Evolutionary conservation across 305 asterid species (phyloP), one percentile per base, ranked within the genome.

Genomic region (Fraxinus greggii): DNA sequence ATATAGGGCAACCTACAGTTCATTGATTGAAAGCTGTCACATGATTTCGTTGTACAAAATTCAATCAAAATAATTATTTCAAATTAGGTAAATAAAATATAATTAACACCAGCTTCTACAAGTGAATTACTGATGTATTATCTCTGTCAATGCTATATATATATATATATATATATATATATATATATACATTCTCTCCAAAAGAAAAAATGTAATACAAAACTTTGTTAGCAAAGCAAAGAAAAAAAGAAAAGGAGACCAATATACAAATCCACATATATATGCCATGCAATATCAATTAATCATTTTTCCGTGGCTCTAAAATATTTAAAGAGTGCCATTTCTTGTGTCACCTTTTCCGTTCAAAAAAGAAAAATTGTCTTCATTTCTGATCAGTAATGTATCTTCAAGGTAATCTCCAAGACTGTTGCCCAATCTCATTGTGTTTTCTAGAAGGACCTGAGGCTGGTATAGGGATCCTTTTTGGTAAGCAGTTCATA

Each of bases 381-480:
- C 19, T 45, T 45, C 19, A 12, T n/a, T 15, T n/a, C 65, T 15
- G 42, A 29, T 72, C n/a, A 15, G 12, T 33, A 28, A 12, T 28
- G 1, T 29, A 72, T 12, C 21, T 13, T 72, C 77, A 72, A 72
- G 77, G 77, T 13, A 28, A 72, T 72, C 77, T 72, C 77, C 77
- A 28, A 6, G 42, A 32, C 9, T 32, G 42, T 6, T 12, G 24
- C 23, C 77, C 77, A 72, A 72, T 72, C 10, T 72, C 77, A 32
- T 72, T 31, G 36, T 72, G 77, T 29, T 15, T 72, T 17, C 77
- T 72, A 9, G 77, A 72, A 0, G 77, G 77, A 72, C 48, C 51
- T 5, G 77, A 72, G 19, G 26, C n/a, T 2, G 77, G 77, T 4
- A 72, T 4, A 5, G 77, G 51, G 24, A 72, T 3, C 77, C 77